phyloP scores from a whole-genome alignment of 176 grass and related monocot genomes.

The Musa itinerans region DNA sequence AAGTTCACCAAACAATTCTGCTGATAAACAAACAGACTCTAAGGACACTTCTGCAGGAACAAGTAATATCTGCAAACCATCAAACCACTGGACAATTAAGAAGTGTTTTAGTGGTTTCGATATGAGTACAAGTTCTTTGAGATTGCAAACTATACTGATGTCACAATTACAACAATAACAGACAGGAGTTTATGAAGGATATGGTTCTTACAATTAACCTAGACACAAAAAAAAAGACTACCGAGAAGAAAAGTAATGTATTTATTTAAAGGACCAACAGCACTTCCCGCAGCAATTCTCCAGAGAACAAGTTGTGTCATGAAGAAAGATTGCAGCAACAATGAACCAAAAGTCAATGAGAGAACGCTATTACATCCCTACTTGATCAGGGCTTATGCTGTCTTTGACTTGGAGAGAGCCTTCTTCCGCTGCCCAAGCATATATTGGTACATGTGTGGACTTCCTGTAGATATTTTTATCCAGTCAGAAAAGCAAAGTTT shows the following conservation, averaged over 20 bases:
- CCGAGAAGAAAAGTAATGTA: not conserved
- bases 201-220: no score
- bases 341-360: not conserved
- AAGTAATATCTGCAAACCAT: no score
- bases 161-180: no score
- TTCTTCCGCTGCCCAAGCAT: constrained; percentile 57
- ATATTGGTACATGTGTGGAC: constrained; percentile 47
- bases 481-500: not conserved
- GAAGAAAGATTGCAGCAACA: not conserved
- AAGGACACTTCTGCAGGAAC: no score
- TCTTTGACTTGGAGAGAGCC: constrained; percentile 41
- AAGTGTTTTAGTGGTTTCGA: no score
- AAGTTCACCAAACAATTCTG: no score
- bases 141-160: no score
- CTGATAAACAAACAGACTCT: no score
- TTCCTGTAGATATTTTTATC: constrained; percentile 23
- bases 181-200: no score
- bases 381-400: constrained; percentile 21
- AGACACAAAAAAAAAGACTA: no score
- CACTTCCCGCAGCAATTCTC: not conserved
- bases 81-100: no score
- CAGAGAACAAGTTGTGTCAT: not conserved
- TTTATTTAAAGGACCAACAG: not conserved
- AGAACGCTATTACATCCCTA: not conserved
- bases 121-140: no score